These are phyloP conservation scores for Colletotrichum sp. DNA, from an alignment of 2,329 filamentous ascomycete species.

Conservation along the genomic window DNA sequence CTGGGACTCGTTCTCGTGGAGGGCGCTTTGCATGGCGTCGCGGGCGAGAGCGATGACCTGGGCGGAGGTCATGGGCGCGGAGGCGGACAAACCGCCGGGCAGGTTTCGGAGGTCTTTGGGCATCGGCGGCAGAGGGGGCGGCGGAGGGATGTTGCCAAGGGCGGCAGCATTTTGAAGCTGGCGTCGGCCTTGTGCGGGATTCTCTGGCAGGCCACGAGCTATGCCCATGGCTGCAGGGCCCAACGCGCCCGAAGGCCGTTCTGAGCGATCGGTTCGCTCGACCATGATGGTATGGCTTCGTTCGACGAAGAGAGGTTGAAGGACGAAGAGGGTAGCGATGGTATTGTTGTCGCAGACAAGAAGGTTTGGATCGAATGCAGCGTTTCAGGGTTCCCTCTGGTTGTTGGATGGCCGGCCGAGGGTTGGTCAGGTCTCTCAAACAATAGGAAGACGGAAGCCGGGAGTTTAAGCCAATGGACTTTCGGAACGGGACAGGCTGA, in stretches of 20 bases:
- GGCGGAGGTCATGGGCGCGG: slow-evolving; percentile 59
- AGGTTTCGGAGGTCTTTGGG: slow-evolving; percentile 50
- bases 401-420: not conserved
- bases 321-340: not conserved
- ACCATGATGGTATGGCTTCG: slow-evolving; percentile 14
- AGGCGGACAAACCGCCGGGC: slow-evolving; percentile 51
- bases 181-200: slow-evolving; percentile 41
- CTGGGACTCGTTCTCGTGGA: slow-evolving; percentile 69
- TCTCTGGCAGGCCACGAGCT: slow-evolving; percentile 45
- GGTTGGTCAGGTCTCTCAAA: slow-evolving; percentile 17
- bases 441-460: slow-evolving; percentile 2
- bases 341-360: not conserved
- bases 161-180: slow-evolving; percentile 40
- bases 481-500: slow-evolving; percentile 15
- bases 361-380: slow-evolving; percentile 9
- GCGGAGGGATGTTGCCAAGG: slow-evolving; percentile 43
- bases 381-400: slow-evolving; percentile 21
- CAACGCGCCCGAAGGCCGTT: slow-evolving; percentile 28
- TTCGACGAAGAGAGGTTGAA: not conserved
- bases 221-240: slow-evolving; percentile 37
- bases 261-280: slow-evolving; percentile 22
- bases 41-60: slow-evolving; percentile 71
- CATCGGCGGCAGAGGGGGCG: slow-evolving; percentile 50
- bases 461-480: slow-evolving; percentile 22
- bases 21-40: slow-evolving; percentile 70